Base-by-base conservation (phyloP, 371 early-diverging fungal species). In the Mortierella sp. region DNA sequence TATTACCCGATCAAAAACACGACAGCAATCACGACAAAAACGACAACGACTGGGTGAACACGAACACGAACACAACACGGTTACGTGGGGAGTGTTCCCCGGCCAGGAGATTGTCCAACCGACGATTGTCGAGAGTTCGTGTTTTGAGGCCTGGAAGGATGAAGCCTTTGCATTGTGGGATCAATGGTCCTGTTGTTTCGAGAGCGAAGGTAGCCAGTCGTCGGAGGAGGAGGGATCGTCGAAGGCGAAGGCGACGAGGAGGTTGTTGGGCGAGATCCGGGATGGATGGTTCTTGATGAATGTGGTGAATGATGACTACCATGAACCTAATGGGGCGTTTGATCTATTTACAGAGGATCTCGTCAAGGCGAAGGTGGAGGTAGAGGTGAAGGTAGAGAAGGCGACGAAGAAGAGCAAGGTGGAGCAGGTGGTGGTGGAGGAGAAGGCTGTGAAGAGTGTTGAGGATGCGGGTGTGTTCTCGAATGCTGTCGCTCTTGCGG, bases 141-240 rank as follows among this genome's bases (percentile, higher is more conserved):
- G 93, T 68, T 97, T 97, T 84, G 87, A 95, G 88, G 97, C 97
- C 3, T 97, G 97, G 97, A 79, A 90, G 84, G 89, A 92, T 40
- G 98, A 97, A 73, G 97, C 97, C 0, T 97, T 92, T 85, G 90
- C 88, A 41, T 87, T 97, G 24, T 97, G 98, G 97, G 86, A 85
- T 39, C 92, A 94, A 86, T 98, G 97, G 98, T 91, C 91, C 8
- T 77, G 84, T 8, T 88, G 96, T 74, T 96, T 95, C 80, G 75
- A 87, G 2, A 85, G 80, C 0, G 85, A 73, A 9, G 88, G 92
- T 16, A 37, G 77, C 6, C 88, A 89, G 61, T 9, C 3, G 4
- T 26, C 16, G 3, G 55, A 53, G 55, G 11, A 16, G 4, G 24
- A 24, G 24, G 50, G 50, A 53, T 26, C 16, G 47, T 47, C 19